Percentiles rank a stretch among this genome's conserved stretches.
Evolutionary conservation across 2,329 filamentous ascomycete species (phyloP).

Genomic region (Aureobasidium zeae): DNA sequence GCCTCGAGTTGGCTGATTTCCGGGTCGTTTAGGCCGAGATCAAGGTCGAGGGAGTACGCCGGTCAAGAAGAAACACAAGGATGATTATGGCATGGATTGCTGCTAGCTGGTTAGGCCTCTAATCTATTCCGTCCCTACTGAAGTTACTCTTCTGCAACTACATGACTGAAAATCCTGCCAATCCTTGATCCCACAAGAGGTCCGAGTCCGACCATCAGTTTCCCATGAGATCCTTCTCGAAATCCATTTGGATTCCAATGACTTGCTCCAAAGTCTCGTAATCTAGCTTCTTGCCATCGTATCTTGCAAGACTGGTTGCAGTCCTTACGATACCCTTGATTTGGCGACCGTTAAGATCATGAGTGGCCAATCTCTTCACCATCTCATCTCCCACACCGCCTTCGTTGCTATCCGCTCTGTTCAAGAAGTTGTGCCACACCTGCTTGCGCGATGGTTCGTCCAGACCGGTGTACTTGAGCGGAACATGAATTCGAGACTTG

Average conservation of each 20-base stretch:
- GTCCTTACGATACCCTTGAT: constrained; percentile 9
- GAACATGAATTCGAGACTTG: constrained; percentile 9
- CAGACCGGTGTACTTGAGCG: background rate
- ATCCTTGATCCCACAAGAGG: too few species aligned
- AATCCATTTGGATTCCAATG: constrained; percentile 9
- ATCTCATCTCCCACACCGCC: background rate
- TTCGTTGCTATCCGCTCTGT: background rate
- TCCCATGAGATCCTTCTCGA: constrained; percentile 5
- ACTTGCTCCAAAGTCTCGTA: constrained; percentile 4
- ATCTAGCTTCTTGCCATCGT: constrained; percentile 4
- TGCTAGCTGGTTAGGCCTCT: too few species aligned
- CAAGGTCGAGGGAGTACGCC: too few species aligned
- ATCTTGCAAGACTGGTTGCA: constrained; percentile 3
- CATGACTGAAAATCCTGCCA: too few species aligned
- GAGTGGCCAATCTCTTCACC: background rate
- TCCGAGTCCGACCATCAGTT: too few species aligned
- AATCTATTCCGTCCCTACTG: too few species aligned
- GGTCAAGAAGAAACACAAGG: too few species aligned
- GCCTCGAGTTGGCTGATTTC: too few species aligned
- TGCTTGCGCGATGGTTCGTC: constrained; percentile 1
- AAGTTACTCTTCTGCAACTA: too few species aligned
- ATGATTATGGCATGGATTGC: too few species aligned
- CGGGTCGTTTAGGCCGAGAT: too few species aligned
- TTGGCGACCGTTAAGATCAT: constrained; percentile 4
- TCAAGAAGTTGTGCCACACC: constrained; percentile 5